Percentiles rank a stretch among this genome's conserved stretches.
Conservation (phyloP, 805 yeast species). For the Debaryomyces hansenii region DNA sequence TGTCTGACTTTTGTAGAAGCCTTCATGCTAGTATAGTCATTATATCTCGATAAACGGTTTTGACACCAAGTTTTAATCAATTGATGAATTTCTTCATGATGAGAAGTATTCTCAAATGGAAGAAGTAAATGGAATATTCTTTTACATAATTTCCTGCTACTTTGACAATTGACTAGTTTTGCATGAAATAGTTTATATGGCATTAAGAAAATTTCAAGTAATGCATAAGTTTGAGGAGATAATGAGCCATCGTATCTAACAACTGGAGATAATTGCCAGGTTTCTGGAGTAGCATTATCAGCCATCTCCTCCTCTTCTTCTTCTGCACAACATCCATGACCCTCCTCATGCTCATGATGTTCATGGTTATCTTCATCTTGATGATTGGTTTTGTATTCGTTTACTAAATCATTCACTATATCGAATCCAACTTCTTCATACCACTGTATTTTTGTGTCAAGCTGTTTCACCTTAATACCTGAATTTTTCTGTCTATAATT, state of each 20-base stretch:
- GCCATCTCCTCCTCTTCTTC: constrained; percentile 16
- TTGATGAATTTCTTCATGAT: constrained; percentile 7
- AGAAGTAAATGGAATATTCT: constrained; percentile 3
- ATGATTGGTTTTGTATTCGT: constrained; percentile 7
- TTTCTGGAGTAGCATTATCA: constrained; percentile 25
- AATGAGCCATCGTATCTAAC: constrained; percentile 44
- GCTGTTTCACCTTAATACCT: constrained; percentile 28
- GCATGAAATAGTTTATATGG: constrained; percentile 25
- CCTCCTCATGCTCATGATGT: constrained; percentile 14
- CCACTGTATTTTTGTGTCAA: constrained; percentile 46
- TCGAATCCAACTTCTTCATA: constrained; percentile 48
- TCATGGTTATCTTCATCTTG: constrained; percentile 7
- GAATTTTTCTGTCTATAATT: constrained; percentile 16
- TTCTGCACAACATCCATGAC: constrained; percentile 11
- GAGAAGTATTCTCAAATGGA: not conserved
- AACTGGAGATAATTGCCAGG: constrained; percentile 47
- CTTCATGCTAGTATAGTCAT: not conserved
- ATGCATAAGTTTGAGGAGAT: constrained; percentile 44
- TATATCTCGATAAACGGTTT: constrained; percentile 19
- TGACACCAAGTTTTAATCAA: constrained; percentile 25
- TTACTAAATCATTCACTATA: constrained; percentile 25
- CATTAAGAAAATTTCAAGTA: constrained; percentile 25
- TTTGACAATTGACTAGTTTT: constrained; percentile 17
- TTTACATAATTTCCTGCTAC: constrained; percentile 20
- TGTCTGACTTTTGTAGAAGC: not conserved